Base-by-base conservation (phyloP, 345 rosid genomes). In the Barbarea vulgaris region DNA sequence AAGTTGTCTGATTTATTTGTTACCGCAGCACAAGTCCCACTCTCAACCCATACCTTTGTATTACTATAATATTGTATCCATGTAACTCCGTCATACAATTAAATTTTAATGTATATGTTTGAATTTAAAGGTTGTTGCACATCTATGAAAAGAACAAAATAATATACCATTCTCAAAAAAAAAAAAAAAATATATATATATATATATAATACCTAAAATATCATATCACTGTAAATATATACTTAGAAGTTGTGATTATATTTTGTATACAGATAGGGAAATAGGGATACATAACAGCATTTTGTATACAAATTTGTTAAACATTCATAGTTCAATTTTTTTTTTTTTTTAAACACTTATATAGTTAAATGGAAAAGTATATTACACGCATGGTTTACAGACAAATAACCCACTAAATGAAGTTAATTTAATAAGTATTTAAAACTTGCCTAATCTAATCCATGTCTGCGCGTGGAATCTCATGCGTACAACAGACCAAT, bases 401-500 rank as follows among this genome's bases (percentile, higher is more conserved):
- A 76, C 48, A 54, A 34, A 15, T 14, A 27, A 67, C 61, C 59
- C 76, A 77, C 76, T 64, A 36, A 77, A 47, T 31, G 31, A 27
- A 37, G 19, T 54, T 31, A 14, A 53, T 46, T 46, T 42, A 63
- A 53, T 37, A 67, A 10, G 42, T 2, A 21, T 27, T 15, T 11
- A 70, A 54, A 54, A 24, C 27, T 70, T 46, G 64, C 46, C 71
- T 70, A 70, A 64, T 54, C 66, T 70, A 76, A 69, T 69, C 79
- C 64, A 75, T 59, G 63, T 64, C 63, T 60, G 74, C 69, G 74
- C 62, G 70, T 64, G 80, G 80, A 64, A 77, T 70, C 80, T 77
- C 76, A 77, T 77, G 80, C 80, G 80, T 77, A 77, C 76, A 19
- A 56, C 67, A 70, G 66, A 77, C 80, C 75, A 77, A 70, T 77